A percentile compares a stretch with the other conserved stretches of the same genome.
These are phyloP conservation scores for Calonectria naviculata DNA, from an alignment of 2,329 filamentous ascomycete species.

Conservation along the genomic window DNA sequence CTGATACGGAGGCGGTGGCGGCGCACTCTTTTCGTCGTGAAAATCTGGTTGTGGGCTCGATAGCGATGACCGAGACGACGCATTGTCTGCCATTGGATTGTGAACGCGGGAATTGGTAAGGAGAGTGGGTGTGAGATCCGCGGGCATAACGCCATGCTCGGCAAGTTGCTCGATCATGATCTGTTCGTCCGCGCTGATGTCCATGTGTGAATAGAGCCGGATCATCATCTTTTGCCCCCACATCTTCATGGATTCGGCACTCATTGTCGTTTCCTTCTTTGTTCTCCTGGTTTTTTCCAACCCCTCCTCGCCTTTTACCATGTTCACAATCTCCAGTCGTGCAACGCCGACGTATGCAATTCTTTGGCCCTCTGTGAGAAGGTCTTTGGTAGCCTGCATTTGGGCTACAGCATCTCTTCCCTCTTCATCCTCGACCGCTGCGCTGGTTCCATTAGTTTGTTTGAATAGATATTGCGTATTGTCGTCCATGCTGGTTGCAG, in stretches of 20 bases:
- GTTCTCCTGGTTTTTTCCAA: slow-evolving; percentile 72
- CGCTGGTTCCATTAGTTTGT: slow-evolving; percentile 69
- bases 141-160: slow-evolving; percentile 88
- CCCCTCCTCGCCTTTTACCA: slow-evolving; percentile 76
- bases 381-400: slow-evolving; percentile 94
- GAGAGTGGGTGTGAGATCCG: slow-evolving; percentile 84
- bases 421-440: slow-evolving; percentile 79
- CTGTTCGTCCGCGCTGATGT: slow-evolving; percentile 90
- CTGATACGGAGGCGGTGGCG: slow-evolving; percentile 69
- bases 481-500: slow-evolving; percentile 95
- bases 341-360: slow-evolving; percentile 96
- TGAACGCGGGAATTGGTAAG: slow-evolving; percentile 94
- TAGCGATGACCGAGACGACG: slow-evolving; percentile 24
- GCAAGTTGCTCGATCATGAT: slow-evolving; percentile 98
- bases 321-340: slow-evolving; percentile 80
- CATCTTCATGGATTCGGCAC: slow-evolving; percentile 86
- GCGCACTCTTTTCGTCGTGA: slow-evolving; percentile 58
- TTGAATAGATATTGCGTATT: slow-evolving; percentile 97
- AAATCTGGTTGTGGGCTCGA: slow-evolving; percentile 33
- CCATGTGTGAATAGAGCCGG: slow-evolving; percentile 94
- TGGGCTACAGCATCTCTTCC: slow-evolving; percentile 88
- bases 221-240: slow-evolving; percentile 99
- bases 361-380: slow-evolving; percentile 93
- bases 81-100: slow-evolving; percentile 81
- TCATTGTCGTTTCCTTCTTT: slow-evolving; percentile 77